Evolutionary conservation across 1,139 yeast species (phyloP).

Genomic region (Arxiozyma slooffiae): DNA sequence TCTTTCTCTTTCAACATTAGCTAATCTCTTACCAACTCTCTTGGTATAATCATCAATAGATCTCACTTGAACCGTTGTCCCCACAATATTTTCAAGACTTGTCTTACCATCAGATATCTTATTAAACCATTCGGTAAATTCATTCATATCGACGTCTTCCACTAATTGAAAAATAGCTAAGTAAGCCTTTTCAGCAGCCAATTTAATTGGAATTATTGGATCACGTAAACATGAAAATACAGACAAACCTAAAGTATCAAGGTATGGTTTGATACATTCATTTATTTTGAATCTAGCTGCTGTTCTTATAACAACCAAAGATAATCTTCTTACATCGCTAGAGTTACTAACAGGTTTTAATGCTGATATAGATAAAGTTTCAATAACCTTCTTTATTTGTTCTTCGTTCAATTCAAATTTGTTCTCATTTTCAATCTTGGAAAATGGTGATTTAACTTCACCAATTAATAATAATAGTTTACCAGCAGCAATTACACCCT

Average conservation of each 20-base stretch:
- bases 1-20: slow-evolving; percentile 76
- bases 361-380: slow-evolving; percentile 43
- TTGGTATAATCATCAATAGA: slow-evolving; percentile 80
- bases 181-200: slow-evolving; percentile 91
- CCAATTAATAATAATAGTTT: slow-evolving; percentile 53
- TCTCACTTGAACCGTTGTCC: slow-evolving; percentile 50
- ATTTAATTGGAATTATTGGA: slow-evolving; percentile 74
- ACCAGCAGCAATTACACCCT: slow-evolving; percentile 76
- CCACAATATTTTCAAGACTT: slow-evolving; percentile 36
- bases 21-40: slow-evolving; percentile 78
- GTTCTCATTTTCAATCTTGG: slow-evolving; percentile 20
- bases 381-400: slow-evolving; percentile 35
- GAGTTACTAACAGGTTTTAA: slow-evolving; percentile 52
- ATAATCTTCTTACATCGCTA: slow-evolving; percentile 68
- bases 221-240: slow-evolving; percentile 81
- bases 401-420: slow-evolving; percentile 35
- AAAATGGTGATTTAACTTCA: slow-evolving; percentile 36
- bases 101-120: slow-evolving; percentile 20
- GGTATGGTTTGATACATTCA: slow-evolving; percentile 40
- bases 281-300: slow-evolving; percentile 53
- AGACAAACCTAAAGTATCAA: slow-evolving; percentile 56
- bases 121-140: slow-evolving; percentile 54
- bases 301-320: slow-evolving; percentile 69
- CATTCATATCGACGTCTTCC: slow-evolving; percentile 51
- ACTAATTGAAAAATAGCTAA: slow-evolving; percentile 62